phyloP scores from a whole-genome alignment of 78 protist genomes.

The Bodo saltans region DNA sequence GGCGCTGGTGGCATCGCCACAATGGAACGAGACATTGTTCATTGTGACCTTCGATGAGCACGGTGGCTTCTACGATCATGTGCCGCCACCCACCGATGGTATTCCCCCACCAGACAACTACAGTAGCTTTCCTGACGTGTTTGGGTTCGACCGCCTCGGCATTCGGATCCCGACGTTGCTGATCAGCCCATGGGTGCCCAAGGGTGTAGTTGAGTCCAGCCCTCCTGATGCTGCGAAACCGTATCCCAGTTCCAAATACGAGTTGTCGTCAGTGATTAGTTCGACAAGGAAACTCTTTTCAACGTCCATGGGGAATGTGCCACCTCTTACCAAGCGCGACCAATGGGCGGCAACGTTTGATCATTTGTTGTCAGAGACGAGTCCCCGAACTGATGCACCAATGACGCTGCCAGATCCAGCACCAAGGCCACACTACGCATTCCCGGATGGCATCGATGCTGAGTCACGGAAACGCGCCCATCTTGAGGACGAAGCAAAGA shows the following conservation, averaged over 20 bases:
- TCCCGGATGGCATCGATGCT: no score
- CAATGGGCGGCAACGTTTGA: conserved; percentile 1
- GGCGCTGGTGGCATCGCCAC: conserved; percentile 34
- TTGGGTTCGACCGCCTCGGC: conserved; percentile 26
- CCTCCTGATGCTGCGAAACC: background rate
- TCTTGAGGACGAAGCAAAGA: no score
- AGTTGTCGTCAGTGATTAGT: conserved; percentile 6
- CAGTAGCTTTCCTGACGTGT: background rate
- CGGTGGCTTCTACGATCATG: conserved; percentile 49
- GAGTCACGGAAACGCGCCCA: no score
- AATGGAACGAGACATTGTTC: conserved; percentile 36
- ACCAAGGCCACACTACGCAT: no score
- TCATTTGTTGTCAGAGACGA: background rate
- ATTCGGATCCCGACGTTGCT: conserved; percentile 27
- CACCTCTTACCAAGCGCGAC: background rate
- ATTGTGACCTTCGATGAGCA: conserved; percentile 49
- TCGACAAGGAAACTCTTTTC: background rate
- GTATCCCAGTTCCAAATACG: background rate
- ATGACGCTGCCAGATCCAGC: no score
- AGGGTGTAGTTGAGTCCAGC: conserved; percentile 18
- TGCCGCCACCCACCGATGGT: conserved; percentile 36
- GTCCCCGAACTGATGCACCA: no score
- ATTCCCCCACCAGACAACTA: conserved; percentile 36
- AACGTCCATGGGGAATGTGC: background rate
- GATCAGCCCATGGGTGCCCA: conserved; percentile 20